phyloP scores from a whole-genome alignment of 257 asterid species.

The Solanum infundibuliforme region DNA sequence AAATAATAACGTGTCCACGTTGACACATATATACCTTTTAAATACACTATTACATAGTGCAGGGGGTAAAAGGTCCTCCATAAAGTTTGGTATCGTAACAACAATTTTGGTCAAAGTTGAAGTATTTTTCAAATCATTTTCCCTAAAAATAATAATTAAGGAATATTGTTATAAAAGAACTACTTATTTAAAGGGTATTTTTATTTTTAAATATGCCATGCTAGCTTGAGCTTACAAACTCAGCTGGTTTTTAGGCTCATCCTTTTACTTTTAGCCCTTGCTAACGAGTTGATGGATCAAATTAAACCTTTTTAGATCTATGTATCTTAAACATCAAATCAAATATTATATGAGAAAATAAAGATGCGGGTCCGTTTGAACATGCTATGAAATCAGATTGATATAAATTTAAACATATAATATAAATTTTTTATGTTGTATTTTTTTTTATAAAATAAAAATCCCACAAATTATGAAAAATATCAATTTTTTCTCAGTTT shows the following conservation, averaged over 20 bases:
- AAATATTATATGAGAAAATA: background rate
- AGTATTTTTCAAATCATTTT: no score
- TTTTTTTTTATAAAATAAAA: no score
- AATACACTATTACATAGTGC: no score
- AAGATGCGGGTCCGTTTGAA: no score
- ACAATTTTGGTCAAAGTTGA: accelerated
- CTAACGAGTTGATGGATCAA: background rate
- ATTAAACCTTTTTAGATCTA: background rate
- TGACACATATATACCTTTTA: no score
- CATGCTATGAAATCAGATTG: no score
- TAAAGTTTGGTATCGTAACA: no score
- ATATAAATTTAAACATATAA: no score
- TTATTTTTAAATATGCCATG: background rate
- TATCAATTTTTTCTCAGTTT: no score
- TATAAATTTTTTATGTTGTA: no score
- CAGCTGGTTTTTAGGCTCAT: background rate
- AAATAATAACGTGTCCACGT: no score
- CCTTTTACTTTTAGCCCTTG: background rate
- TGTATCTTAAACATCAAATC: background rate
- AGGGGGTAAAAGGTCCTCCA: no score
- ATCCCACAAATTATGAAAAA: background rate
- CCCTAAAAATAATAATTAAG: background rate
- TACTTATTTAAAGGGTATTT: background rate
- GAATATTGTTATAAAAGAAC: background rate
- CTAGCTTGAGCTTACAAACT: background rate